phyloP scores from a whole-genome alignment of 75 land plant species.

The Ceratopteris richardii region DNA sequence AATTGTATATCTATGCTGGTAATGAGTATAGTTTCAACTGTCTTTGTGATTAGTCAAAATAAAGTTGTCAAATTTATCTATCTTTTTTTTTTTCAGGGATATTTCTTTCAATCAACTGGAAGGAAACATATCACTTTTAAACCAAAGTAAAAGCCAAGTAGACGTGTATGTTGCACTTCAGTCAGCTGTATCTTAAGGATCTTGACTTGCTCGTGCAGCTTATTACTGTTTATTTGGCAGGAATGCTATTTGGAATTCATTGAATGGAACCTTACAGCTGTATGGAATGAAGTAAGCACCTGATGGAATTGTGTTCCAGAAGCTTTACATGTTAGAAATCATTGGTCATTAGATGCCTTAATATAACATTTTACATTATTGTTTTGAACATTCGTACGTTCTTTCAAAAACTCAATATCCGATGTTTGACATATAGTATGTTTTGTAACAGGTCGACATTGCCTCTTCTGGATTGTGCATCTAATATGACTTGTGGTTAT shows the following conservation, averaged over 20 bases:
- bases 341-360: too few species aligned
- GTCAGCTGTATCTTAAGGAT: too few species aligned
- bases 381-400: too few species aligned
- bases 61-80: background rate
- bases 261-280: conserved; percentile 10
- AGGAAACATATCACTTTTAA: conserved; percentile 7
- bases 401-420: too few species aligned
- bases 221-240: too few species aligned
- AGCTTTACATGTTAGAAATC: background rate
- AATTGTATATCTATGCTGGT: too few species aligned
- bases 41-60: too few species aligned
- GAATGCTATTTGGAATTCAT: conserved; percentile 17
- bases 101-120: conserved; percentile 19
- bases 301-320: background rate
- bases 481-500: conserved; percentile 3
- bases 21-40: too few species aligned
- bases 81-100: conserved; percentile 9
- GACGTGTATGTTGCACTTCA: conserved; percentile 3
- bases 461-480: background rate
- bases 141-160: background rate
- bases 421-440: too few species aligned
- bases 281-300: conserved; percentile 7
- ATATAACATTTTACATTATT: too few species aligned
- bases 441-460: conserved; percentile 2
- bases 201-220: too few species aligned